Conservation (phyloP, 2,329 filamentous ascomycete species). For the Zasmidium cellare region DNA sequence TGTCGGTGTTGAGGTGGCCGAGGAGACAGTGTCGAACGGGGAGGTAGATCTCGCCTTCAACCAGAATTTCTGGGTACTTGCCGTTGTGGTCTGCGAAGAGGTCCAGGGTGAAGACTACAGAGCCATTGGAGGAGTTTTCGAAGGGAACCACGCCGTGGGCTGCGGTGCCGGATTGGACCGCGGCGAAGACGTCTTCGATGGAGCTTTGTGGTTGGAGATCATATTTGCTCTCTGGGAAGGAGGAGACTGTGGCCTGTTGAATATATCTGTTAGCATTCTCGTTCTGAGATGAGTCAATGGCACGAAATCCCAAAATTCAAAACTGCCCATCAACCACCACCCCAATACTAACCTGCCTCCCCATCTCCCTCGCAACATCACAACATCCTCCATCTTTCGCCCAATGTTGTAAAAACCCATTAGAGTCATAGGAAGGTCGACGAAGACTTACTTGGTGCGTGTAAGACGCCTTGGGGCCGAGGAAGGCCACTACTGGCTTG, state of each 20-base stretch:
- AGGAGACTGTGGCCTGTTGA: conserved; percentile 22
- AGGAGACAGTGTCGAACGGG: conserved; percentile 86
- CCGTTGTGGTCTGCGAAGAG: conserved; percentile 74
- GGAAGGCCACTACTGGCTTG: conserved; percentile 50
- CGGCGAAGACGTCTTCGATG: conserved; percentile 72
- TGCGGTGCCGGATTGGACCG: conserved; percentile 67
- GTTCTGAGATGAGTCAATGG: too few relatives aligned
- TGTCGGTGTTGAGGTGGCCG: conserved; percentile 41
- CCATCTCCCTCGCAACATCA: neutral
- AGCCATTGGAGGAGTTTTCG: conserved; percentile 94
- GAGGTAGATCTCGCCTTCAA: conserved; percentile 83
- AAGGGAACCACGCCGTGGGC: conserved; percentile 84
- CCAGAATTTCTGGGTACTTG: conserved; percentile 66
- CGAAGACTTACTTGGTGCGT: conserved; percentile 62
- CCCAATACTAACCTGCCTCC: too few relatives aligned
- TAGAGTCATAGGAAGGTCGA: neutral
- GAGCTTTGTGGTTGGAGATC: conserved; percentile 43
- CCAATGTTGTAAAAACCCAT: neutral
- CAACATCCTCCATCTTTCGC: neutral
- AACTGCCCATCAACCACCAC: too few relatives aligned
- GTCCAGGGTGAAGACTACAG: conserved; percentile 86
- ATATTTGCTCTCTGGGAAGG: conserved; percentile 21
- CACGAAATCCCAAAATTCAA: too few relatives aligned
- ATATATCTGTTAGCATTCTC: too few relatives aligned
- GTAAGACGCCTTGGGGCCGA: conserved; percentile 66